phyloP scores from a whole-genome alignment of 768 basidiomycete species.

The Lepiota brunneoincarnata region DNA sequence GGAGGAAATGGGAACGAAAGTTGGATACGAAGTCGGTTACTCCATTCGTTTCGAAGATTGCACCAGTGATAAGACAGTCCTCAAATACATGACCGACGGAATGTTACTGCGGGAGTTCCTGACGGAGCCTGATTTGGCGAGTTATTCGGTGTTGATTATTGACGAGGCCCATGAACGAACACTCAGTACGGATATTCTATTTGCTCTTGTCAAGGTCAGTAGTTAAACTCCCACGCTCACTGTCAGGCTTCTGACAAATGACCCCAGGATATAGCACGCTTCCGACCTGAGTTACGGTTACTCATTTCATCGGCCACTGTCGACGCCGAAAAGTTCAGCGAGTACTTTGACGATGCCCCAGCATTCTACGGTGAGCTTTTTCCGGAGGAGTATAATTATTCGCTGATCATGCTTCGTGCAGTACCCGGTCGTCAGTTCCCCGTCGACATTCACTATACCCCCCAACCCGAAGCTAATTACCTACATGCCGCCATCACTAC shows the following conservation, averaged over 20 bases:
- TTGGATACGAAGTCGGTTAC: conserved; percentile 99
- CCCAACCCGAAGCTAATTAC: conserved; percentile 99
- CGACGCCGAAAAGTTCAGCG: conserved; percentile 97
- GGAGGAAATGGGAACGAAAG: conserved; percentile 96
- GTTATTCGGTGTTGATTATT: conserved; percentile 93
- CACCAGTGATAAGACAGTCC: conserved; percentile 96
- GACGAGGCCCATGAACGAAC: conserved; percentile 99
- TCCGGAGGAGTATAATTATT: not conserved
- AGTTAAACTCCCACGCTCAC: conserved; percentile 8
- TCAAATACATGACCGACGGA: conserved; percentile 99
- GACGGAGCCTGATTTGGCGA: conserved; percentile 95
- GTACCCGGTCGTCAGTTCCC: conserved; percentile 97
- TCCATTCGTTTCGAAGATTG: conserved; percentile 99
- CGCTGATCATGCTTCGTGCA: conserved; percentile 26
- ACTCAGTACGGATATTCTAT: conserved; percentile 96
- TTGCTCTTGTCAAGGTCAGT: conserved; percentile 97
- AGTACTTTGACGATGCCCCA: conserved; percentile 95
- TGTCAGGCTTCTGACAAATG: conserved; percentile 13
- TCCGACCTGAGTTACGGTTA: conserved; percentile 89
- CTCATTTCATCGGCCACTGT: conserved; percentile 96
- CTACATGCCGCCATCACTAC: conserved; percentile 98
- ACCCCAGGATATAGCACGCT: conserved; percentile 88
- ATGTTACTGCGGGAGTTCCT: conserved; percentile 97
- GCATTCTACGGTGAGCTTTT: conserved; percentile 78
- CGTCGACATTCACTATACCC: conserved; percentile 98